Conservation (phyloP, 2,329 filamentous ascomycete genomes). For the Alternaria arbusti region DNA sequence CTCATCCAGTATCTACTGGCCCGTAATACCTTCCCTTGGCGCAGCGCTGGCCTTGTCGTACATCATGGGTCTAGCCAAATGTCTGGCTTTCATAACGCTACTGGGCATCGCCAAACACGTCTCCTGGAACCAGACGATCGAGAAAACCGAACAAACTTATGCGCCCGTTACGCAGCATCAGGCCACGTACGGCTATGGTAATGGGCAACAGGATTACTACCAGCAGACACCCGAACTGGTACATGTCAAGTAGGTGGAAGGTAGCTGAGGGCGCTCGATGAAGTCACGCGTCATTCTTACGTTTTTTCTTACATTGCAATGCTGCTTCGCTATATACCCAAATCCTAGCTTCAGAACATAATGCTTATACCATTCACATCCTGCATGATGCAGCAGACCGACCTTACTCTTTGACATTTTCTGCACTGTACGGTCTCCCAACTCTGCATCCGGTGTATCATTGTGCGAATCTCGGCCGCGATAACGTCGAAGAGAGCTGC, state of each 20-base stretch:
- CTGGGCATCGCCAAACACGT: slow-evolving; percentile 29
- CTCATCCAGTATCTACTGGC: background rate
- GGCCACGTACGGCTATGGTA: slow-evolving; percentile 13
- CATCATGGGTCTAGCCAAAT: slow-evolving; percentile 21
- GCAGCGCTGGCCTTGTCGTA: slow-evolving; percentile 12
- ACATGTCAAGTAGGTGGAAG: background rate
- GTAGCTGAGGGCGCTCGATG: background rate
- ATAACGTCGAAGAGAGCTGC: background rate
- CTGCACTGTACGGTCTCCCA: background rate
- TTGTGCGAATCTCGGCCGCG: background rate
- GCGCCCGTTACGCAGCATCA: slow-evolving; percentile 10
- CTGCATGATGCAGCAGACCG: background rate
- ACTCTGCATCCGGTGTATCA: background rate
- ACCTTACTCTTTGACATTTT: background rate
- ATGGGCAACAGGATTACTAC: slow-evolving; percentile 20
- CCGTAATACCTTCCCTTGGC: background rate
- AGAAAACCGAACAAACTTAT: background rate
- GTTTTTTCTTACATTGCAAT: background rate
- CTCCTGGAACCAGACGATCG: slow-evolving; percentile 9
- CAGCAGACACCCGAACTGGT: slow-evolving; percentile 19
- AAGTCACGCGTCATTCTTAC: background rate
- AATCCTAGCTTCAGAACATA: background rate
- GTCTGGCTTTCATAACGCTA: slow-evolving; percentile 25
- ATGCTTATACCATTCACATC: background rate
- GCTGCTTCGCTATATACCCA: background rate